Percentiles rank a stretch among this genome's conserved stretches.
phyloP scores from a whole-genome alignment of 495 filamentous ascomycete genomes.

The Penicillium manginii region DNA sequence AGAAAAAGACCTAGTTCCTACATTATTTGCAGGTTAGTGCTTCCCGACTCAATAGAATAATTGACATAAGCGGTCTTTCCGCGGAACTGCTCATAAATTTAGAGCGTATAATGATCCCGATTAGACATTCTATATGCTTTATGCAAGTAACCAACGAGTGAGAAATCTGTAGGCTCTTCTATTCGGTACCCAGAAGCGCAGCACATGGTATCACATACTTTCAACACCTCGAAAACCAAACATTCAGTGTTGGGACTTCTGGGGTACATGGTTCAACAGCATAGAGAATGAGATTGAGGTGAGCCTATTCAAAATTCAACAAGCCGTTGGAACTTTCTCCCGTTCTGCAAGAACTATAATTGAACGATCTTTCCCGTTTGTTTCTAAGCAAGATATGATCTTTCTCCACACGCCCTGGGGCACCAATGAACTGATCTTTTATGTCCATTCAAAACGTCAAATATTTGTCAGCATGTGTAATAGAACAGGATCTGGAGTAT shows the following conservation, averaged over 20 bases:
- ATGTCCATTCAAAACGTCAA: neutral
- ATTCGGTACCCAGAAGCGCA: neutral
- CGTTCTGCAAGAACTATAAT: neutral
- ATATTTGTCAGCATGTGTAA: neutral
- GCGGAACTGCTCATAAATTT: too few species aligned
- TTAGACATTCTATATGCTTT: neutral
- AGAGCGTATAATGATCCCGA: too few species aligned
- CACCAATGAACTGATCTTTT: neutral
- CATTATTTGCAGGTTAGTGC: too few species aligned
- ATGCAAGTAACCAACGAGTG: neutral
- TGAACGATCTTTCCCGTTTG: neutral
- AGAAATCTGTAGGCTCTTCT: neutral
- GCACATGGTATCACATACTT: neutral
- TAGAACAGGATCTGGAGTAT: neutral
- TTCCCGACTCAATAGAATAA: too few species aligned
- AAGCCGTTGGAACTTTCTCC: neutral
- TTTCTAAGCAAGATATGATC: too few species aligned
- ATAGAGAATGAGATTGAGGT: neutral
- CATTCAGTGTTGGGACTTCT: neutral
- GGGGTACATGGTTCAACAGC: conserved; percentile 4
- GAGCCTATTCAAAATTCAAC: conserved; percentile 4
- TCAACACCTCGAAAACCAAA: neutral
- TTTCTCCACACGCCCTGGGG: neutral
- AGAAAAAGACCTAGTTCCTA: too few species aligned
- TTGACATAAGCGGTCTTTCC: too few species aligned